These are phyloP conservation scores for Pseudogymnoascus sp. DNA, from an alignment of 2,329 filamentous ascomycete species.

Conservation along the genomic window DNA sequence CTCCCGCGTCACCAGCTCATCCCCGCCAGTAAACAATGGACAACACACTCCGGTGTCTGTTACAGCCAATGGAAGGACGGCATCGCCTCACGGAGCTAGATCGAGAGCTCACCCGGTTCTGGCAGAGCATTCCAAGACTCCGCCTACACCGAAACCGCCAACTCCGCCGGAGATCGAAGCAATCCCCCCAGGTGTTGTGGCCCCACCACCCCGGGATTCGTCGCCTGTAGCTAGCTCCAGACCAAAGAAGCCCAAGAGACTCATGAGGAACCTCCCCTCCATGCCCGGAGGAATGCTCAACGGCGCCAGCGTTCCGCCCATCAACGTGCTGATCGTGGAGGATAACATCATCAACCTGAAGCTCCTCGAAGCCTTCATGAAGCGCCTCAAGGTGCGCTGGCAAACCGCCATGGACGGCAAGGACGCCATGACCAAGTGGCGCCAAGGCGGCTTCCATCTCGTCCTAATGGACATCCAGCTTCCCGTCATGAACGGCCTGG, in stretches of 20 bases:
- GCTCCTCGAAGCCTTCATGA: slow-evolving; percentile 90
- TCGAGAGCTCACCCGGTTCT: slow-evolving; percentile 51
- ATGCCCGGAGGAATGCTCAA: slow-evolving; percentile 63
- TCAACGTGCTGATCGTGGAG: slow-evolving; percentile 95
- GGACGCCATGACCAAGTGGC: slow-evolving; percentile 91
- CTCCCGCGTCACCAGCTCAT: slow-evolving; percentile 68
- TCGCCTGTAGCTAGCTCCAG: slow-evolving; percentile 37
- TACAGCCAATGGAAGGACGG: slow-evolving; percentile 26
- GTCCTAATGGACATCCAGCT: slow-evolving; percentile 98
- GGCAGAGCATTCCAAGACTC: slow-evolving; percentile 41
- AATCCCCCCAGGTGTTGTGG: slow-evolving; percentile 34
- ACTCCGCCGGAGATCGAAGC: slow-evolving; percentile 49
- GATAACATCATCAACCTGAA: slow-evolving; percentile 97
- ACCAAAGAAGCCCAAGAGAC: slow-evolving; percentile 49
- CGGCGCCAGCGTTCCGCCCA: slow-evolving; percentile 72
- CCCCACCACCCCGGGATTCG: slow-evolving; percentile 41
- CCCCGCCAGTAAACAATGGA: slow-evolving; percentile 58
- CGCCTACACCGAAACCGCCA: slow-evolving; percentile 41
- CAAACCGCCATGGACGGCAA: slow-evolving; percentile 93
- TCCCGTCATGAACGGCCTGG: slow-evolving; percentile 90
- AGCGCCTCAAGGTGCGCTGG: slow-evolving; percentile 90
- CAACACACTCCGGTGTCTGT: slow-evolving; percentile 17
- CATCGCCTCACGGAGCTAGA: slow-evolving; percentile 35
- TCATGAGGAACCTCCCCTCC: slow-evolving; percentile 35
- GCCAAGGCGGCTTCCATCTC: slow-evolving; percentile 83